Percentiles rank a stretch among this genome's conserved stretches.
Conservation (phyloP, 2,329 filamentous ascomycete genomes). For the Colletotrichum endophyticum region DNA sequence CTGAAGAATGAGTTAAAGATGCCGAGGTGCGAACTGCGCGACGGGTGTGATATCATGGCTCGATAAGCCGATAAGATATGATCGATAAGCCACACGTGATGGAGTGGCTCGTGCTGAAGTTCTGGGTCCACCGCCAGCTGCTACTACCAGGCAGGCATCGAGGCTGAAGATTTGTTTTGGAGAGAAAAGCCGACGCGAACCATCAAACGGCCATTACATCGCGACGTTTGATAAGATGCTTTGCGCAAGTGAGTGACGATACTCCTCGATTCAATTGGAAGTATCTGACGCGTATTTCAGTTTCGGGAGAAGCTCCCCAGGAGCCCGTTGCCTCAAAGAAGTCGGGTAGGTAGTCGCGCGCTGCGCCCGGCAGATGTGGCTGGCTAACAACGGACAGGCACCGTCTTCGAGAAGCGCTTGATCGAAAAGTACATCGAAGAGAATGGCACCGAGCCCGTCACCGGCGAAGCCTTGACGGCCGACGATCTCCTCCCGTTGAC, state of each 20-base stretch:
- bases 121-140: neutral
- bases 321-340: conserved; percentile 94
- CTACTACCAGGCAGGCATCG: conserved; percentile 3
- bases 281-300: conserved; percentile 50
- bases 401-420: conserved; percentile 92
- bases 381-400: conserved; percentile 55
- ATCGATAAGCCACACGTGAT: neutral
- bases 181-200: conserved; percentile 9
- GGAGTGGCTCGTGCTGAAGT: conserved; percentile 10
- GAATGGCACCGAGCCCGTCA: conserved; percentile 90
- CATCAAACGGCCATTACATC: conserved; percentile 1
- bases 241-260: conserved; percentile 42
- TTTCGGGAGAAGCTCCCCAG: conserved; percentile 96
- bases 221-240: conserved; percentile 19
- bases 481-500: conserved; percentile 92
- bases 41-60: neutral
- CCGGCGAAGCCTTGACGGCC: conserved; percentile 79
- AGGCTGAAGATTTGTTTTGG: conserved; percentile 24
- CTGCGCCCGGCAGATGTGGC: neutral
- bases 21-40: neutral
- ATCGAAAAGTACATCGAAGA: conserved; percentile 95
- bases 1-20: neutral
- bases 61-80: conserved; percentile 2
- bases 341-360: conserved; percentile 68
- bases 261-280: neutral